Evolutionary conservation across 768 basidiomycete genomes (phyloP).

Genomic region (Aureoboletus auriporus): DNA sequence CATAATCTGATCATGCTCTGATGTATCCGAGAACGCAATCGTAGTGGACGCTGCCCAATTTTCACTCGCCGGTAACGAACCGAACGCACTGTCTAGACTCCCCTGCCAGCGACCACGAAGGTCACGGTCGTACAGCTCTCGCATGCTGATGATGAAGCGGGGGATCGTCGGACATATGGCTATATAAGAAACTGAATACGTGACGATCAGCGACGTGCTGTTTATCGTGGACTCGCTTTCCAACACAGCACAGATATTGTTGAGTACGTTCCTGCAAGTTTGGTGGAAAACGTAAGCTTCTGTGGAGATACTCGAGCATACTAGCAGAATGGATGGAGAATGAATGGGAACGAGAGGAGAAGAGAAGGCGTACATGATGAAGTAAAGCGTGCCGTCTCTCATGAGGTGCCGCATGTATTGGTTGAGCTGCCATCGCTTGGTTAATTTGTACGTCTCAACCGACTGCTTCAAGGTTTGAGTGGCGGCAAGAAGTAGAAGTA

Average conservation of each 20-base stretch:
- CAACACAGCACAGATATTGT: background rate
- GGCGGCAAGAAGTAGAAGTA: background rate
- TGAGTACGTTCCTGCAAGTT: background rate
- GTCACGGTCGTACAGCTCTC: background rate
- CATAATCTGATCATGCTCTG: background rate
- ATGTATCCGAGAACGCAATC: background rate
- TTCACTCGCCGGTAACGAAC: background rate
- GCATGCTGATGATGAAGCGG: slow-evolving; percentile 1
- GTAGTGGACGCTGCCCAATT: background rate
- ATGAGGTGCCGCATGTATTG: background rate
- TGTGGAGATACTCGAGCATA: no score
- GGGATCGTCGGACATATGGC: background rate
- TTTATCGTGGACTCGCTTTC: background rate
- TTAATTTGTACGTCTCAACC: background rate
- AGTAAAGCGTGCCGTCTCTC: background rate
- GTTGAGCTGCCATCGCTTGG: background rate
- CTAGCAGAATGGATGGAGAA: no score
- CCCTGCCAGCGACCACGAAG: background rate
- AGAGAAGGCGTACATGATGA: background rate
- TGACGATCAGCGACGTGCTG: background rate
- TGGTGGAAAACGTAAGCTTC: no score
- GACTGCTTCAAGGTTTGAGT: background rate
- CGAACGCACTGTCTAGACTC: background rate
- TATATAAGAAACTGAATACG: background rate
- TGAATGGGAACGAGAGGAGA: background rate